Base-by-base conservation (phyloP, 495 filamentous ascomycete genomes). In the Penicillium paxilli region DNA sequence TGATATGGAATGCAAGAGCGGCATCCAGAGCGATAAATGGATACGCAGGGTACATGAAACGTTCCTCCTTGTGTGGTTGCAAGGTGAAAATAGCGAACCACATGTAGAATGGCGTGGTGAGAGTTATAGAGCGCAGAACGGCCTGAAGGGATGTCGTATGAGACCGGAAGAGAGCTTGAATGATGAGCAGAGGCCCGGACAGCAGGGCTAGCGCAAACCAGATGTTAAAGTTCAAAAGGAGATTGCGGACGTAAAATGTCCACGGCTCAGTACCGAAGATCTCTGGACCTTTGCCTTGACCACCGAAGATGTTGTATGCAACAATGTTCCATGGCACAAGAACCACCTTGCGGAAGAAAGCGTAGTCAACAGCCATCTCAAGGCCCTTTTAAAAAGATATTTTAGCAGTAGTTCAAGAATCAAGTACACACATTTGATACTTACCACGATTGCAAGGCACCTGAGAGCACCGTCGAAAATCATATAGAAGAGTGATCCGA, bases 21-120 rank as follows among this genome's bases (percentile, higher is more conserved):
- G 93, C 93, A 71, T 94, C 94, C 22, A 98, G 78, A n/a, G 88
- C 91, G 21, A 99, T 79, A 47, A 91, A 87, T 8, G 95, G 94
- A 67, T 99, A 99, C 20, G 86, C 87, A 0, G 93, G 93, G 68
- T 96, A 98, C 92, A 99, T 98, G 75, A 99, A 99, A 7, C 95
- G 80, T 65, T 99, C 95, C 69, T 99, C 95, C 62, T 99, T 99
- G 78, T 99, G 95, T 17, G 94, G 87, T 65, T 98, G 94, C 9
- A 86, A 65, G 3, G 90, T 90, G 72, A 99, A 97, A 49, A 98
- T 93, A 6, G 69, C 83, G 21, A 98, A 81, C 95, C 95, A 99
- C 67, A 96, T 80, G 67, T 97, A 98, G 71, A 97, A 93, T 0
- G 95, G 93, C 1, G 84, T 71, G 44, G 89, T 73, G 60, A 93